Base-by-base conservation (phyloP, 2,329 filamentous ascomycete genomes). In the Colletotrichum coccodes region DNA sequence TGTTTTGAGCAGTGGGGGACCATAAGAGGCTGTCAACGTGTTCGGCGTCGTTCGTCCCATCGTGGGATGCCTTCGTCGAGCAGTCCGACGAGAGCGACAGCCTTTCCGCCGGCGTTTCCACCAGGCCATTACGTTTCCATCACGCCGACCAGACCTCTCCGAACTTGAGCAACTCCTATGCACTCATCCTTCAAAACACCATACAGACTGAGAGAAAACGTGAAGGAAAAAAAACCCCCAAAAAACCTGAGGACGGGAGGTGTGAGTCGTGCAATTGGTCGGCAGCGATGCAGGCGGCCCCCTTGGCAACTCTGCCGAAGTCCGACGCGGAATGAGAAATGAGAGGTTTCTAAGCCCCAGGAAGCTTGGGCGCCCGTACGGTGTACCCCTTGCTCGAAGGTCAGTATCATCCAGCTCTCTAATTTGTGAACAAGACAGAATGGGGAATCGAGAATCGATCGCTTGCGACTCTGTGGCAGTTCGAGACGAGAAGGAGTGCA, bases 261-360 rank as follows among this genome's bases (percentile, higher is more conserved):
- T 60, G 61, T 53, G 49, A 42, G 47, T 23, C n/a, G 21, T 40
- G 49, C 38, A 26, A 49, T 47, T 64, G 65, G 54, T 47, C 46
- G 53, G 38, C 28, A 26, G 57, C 65, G 54, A 65, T 65, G 60
- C 64, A 68, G 47, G 52, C 26, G 46, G 56, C 34, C 44, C 52
- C 23, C 63, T 67, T 67, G 67, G 67, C 67, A 58, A 36, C 23
- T 59, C 58, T 70, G 67, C 67, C 67, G 67, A 70, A 46, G 68
- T 54, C 67, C 67, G 67, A 68, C 52, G 23, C 57, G 36, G 50
- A 67, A 42, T 44, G 52, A 52, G 52, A 34, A 68, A 30, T 47
- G 64, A 59, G 46, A 26, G 47, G 60, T 47, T 63, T 47, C 38
- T 56, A 58, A 50, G 46, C 30, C 46, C 52, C 60, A 26, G 52